Evolutionary conservation across 2,329 filamentous ascomycete species (phyloP).

Genomic region (Tolypocladium ophioglossoides): DNA sequence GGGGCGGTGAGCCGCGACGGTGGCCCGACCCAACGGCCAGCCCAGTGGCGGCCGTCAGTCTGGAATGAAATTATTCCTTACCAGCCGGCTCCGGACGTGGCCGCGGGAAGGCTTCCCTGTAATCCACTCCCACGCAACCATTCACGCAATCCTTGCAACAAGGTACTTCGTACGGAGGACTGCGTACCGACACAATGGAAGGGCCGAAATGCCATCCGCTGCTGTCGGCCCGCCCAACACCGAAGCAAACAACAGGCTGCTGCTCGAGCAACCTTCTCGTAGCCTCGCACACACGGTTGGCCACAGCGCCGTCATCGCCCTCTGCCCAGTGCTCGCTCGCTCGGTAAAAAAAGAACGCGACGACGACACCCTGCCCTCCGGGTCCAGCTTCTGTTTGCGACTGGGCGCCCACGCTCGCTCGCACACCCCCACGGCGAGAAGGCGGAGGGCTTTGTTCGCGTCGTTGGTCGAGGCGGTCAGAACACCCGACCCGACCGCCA

Average conservation of each 20-base stretch:
- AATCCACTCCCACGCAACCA: not conserved
- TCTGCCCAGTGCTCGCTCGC: not conserved
- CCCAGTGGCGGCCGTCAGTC: not conserved
- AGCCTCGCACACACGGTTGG: not conserved
- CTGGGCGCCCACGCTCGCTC: not conserved
- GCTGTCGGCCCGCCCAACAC: not conserved
- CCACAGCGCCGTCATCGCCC: not conserved
- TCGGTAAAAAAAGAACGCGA: not conserved
- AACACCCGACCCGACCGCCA: not conserved
- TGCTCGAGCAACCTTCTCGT: not conserved
- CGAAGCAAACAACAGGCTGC: not conserved
- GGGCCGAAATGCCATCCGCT: not conserved
- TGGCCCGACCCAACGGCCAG: not conserved
- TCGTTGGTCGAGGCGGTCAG: conserved; percentile 1
- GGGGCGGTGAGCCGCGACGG: conserved; percentile 1
- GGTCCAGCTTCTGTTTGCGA: not conserved
- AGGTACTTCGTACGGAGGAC: too few species aligned
- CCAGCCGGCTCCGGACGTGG: not conserved
- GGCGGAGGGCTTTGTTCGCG: not conserved
- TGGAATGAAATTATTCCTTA: not conserved
- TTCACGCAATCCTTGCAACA: not conserved
- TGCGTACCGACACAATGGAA: too few species aligned
- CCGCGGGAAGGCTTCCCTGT: not conserved
- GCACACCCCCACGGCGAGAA: not conserved
- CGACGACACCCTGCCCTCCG: not conserved